phyloP scores from a whole-genome alignment of 106 monocot genomes.

The Agapanthus africanus region DNA sequence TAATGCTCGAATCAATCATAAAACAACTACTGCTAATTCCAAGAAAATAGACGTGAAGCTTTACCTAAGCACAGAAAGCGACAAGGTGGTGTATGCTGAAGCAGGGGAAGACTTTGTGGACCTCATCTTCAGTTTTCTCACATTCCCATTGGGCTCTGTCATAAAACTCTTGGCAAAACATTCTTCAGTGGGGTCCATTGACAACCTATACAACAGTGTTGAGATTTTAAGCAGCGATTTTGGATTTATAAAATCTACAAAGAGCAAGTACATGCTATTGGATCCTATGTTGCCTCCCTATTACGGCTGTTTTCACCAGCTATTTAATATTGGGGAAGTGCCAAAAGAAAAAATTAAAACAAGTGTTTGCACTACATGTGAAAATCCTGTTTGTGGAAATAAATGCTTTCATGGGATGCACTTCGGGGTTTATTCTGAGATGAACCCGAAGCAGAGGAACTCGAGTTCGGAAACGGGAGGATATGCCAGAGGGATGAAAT shows the following conservation, averaged over 20 bases:
- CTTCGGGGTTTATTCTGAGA: slow-evolving; percentile 1
- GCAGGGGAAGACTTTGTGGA: slow-evolving; percentile 32
- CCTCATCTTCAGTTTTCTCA: slow-evolving; percentile 38
- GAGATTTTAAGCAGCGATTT: slow-evolving; percentile 16
- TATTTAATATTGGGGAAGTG: slow-evolving; percentile 19
- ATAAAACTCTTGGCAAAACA: slow-evolving; percentile 14
- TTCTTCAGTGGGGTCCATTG: slow-evolving; percentile 24
- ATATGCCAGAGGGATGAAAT: slow-evolving; percentile 16
- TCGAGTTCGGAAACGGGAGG: slow-evolving; percentile 4
- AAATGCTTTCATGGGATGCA: slow-evolving; percentile 12
- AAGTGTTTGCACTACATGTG: slow-evolving; percentile 9
- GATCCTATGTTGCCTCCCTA: slow-evolving; percentile 24
- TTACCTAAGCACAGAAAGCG: slow-evolving; percentile 21
- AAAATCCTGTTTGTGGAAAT: neutral
- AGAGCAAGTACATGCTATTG: slow-evolving; percentile 17
- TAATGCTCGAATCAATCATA: slow-evolving; percentile 5
- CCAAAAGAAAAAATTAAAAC: neutral
- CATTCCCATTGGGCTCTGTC: slow-evolving; percentile 35
- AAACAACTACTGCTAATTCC: neutral
- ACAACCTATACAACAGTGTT: slow-evolving; percentile 38
- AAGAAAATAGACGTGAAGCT: slow-evolving; percentile 26
- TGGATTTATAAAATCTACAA: slow-evolving; percentile 16
- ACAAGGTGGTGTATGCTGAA: slow-evolving; percentile 47
- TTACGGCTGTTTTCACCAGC: slow-evolving; percentile 7
- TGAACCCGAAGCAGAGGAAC: slow-evolving; percentile 17